Base-by-base conservation (phyloP, 352 stramenopile genomes). In the Globisporangium ultimum region DNA sequence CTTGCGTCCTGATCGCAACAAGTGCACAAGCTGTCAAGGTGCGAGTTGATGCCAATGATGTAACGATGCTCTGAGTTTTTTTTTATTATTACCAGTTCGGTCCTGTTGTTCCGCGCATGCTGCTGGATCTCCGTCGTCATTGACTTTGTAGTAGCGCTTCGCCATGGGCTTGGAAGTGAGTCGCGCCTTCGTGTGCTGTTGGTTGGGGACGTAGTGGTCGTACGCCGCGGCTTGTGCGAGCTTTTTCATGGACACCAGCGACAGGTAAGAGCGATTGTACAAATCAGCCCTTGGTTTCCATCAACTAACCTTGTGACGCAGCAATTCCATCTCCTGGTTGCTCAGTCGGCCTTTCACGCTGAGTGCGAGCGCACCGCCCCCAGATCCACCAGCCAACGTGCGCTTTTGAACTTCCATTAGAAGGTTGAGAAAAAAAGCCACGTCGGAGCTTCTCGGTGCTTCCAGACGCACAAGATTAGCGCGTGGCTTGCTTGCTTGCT, bases 271-370 rank as follows among this genome's bases (percentile, higher is more conserved):
- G 45, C 11, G 9, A 34, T 22, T 11, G 11, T n/a, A 32, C 3
- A 15, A 24, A 6, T 22, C 21, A 28, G 8, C 20, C 7, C 24
- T 2, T 15, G 20, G 55, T 46, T 32, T 48, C 7, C 18, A 24
- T 22, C 11, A 3, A 18, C 50, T 50, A 45, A 81, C 70, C 65
- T 82, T 67, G 46, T 70, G 65, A 18, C 75, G 73, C 47, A 90
- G 73, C 57, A 78, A 58, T 34, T 89, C 78, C 71, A 92, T 87
- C 58, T 90, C 78, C 49, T 87, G 72, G 62, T 87, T 87, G 42
- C 66, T 90, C 32, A 88, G 61, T 24, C 70, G 56, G 40, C 73
- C 73, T 61, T 84, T 84, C 8, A 83, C 64, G 8, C 74, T 68
- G 17, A 85, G 61, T 24, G 47, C 48, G 11, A 81, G 58, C 8